Percentiles rank a stretch among this genome's conserved stretches.
Conservation (phyloP, 2,329 filamentous ascomycete species). For the Penicillium hordei region DNA sequence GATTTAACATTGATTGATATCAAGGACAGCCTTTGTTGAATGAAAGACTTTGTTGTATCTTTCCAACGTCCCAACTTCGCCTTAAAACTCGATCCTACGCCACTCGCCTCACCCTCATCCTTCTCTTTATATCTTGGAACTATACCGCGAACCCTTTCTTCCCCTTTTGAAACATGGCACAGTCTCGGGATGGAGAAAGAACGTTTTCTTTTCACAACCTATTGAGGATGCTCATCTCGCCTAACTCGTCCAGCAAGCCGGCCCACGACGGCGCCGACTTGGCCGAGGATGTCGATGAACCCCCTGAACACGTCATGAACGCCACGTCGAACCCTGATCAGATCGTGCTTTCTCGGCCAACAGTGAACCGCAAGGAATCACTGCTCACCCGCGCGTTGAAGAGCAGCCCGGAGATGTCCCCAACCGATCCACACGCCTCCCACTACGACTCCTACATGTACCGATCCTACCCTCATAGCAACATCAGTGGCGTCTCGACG, state of each 20-base stretch:
- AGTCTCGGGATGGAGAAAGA: slow-evolving; percentile 34
- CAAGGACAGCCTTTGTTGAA: slow-evolving; percentile 27
- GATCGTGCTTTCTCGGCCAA: slow-evolving; percentile 45
- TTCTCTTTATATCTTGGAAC: not conserved
- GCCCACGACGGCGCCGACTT: slow-evolving; percentile 60
- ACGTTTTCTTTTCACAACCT: slow-evolving; percentile 42
- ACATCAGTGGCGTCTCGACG: slow-evolving; percentile 75
- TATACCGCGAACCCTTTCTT: slow-evolving; percentile 9
- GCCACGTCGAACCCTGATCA: slow-evolving; percentile 32
- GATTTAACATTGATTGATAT: slow-evolving; percentile 29
- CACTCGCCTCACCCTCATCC: slow-evolving; percentile 10
- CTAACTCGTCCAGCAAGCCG: slow-evolving; percentile 40
- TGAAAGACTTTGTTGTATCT: slow-evolving; percentile 18
- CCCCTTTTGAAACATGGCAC: slow-evolving; percentile 30
- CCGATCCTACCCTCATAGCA: slow-evolving; percentile 63
- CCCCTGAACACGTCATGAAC: slow-evolving; percentile 61
- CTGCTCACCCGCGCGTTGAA: slow-evolving; percentile 83
- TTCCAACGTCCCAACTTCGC: slow-evolving; percentile 7
- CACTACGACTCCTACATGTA: slow-evolving; percentile 58
- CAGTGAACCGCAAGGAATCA: slow-evolving; percentile 67
- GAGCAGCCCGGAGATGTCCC: slow-evolving; percentile 58
- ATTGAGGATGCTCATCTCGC: slow-evolving; percentile 47
- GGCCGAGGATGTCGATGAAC: slow-evolving; percentile 79
- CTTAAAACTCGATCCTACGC: slow-evolving; percentile 17
- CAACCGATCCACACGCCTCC: slow-evolving; percentile 33